These are phyloP conservation scores for Thuja plicata DNA, from an alignment of 83 land plant species.

Conservation along the genomic window DNA sequence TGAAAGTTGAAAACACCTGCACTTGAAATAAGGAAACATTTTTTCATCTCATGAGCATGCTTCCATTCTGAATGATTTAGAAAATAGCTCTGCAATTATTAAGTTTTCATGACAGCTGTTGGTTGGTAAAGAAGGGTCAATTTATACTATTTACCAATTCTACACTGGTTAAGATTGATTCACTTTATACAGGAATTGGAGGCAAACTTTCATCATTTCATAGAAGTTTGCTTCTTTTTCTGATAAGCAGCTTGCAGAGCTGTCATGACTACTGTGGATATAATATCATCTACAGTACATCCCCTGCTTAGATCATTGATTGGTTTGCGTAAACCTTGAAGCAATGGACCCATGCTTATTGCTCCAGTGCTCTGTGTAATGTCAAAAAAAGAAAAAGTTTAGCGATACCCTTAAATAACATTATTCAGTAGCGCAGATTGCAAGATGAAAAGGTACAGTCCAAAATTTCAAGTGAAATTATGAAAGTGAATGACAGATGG, in stretches of 20 bases:
- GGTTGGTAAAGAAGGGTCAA: no score
- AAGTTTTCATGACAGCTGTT: no score
- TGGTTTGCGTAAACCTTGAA: conserved; percentile 46
- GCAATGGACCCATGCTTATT: conserved; percentile 37
- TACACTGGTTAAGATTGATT: neutral
- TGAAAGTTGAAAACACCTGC: no score
- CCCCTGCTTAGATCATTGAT: conserved; percentile 55
- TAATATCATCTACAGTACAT: conserved; percentile 44
- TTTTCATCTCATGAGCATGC: no score
- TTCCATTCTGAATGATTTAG: no score
- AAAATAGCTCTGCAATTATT: no score
- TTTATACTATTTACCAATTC: no score
- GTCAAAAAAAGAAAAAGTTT: conserved; percentile 2
- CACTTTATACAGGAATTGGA: neutral
- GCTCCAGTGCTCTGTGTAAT: conserved; percentile 40
- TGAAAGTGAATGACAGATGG: neutral
- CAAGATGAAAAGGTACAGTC: neutral
- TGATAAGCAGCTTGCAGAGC: conserved; percentile 35
- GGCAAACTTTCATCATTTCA: neutral
- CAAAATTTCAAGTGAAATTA: neutral
- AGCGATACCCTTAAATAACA: neutral
- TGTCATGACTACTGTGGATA: conserved; percentile 43
- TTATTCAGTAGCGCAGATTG: neutral
- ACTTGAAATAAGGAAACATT: no score
- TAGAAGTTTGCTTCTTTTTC: neutral